Base-by-base conservation (phyloP, 2,329 filamentous ascomycete species). In the Arthrobotrys megalospora region DNA sequence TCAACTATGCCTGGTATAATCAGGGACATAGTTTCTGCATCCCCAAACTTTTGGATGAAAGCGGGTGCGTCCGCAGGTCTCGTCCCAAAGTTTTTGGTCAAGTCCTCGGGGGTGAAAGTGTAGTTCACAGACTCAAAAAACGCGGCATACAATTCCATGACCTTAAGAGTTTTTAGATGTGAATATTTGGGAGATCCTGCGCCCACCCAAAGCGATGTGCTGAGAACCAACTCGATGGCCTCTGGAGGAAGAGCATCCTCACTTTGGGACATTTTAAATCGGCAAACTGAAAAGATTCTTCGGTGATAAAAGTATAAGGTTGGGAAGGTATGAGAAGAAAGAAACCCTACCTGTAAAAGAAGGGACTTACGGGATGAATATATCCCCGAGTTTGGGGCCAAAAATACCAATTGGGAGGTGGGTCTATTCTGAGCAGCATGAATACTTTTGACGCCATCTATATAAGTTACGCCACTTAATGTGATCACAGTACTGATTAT, bases 111-210 rank as follows among this genome's bases (percentile, higher is more conserved):
- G 0, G 48, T 75, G 24, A 62, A 32, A 19, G 16, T 76, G 34
- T 43, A 50, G 14, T 68, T 63, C 19, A 19, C 32, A 6, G 45
- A 10, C n/a, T 36, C 16, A 2, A 67, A n/a, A 19, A 45, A 71
- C 1, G 48, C 45, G 10, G 36, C 58, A 34, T 58, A 63, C 14
- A 38, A 47, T 12, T 41, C 34, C 4, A 76, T 58, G 11, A 76
- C 16, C 36, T 47, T 7, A 0, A 64, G 21, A 8, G 50, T 52
- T 6, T n/a, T 38, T 11, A 67, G 12, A 8, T 67, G 19, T 0
- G 63, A 32, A 16, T 58, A 68, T 34, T 76, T 76, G 11, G 53
- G 70, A 6, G 63, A 34, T 12, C 43, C 52, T 14, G 63, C 63
- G 5, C 70, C 70, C 0, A 67, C 10, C 21, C 28, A 60, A n/a